A percentile compares a stretch with the other conserved stretches of the same genome.
These are phyloP conservation scores for Emmonsiellopsis sp. DNA, from an alignment of 2,329 filamentous ascomycete species.

Conservation along the genomic window DNA sequence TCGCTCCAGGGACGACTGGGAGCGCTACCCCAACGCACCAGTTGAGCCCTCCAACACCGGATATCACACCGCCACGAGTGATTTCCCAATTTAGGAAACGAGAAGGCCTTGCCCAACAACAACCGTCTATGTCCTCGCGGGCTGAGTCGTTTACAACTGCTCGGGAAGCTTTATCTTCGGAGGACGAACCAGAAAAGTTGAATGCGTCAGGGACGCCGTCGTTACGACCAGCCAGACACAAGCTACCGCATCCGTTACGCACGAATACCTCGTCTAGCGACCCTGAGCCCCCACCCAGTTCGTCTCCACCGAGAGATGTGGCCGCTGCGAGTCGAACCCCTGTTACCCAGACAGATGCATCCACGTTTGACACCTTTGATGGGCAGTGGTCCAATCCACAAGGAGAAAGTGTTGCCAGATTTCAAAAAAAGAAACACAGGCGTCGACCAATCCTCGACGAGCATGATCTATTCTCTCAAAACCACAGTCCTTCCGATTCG, in stretches of 20 bases:
- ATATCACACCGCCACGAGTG: conserved; percentile 59
- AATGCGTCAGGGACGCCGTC: conserved; percentile 16
- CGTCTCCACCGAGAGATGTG: neutral
- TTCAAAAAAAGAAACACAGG: neutral
- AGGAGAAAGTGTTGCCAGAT: conserved; percentile 15
- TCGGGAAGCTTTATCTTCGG: conserved; percentile 54
- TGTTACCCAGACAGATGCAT: neutral
- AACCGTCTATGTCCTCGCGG: conserved; percentile 48
- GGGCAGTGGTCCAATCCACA: conserved; percentile 45
- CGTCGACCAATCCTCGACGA: conserved; percentile 3
- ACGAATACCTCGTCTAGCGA: conserved; percentile 15
- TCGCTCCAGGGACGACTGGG: conserved; percentile 8
- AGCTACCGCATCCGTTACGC: conserved; percentile 11
- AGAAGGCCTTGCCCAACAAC: conserved; percentile 39
- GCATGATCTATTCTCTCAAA: neutral
- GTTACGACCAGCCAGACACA: conserved; percentile 14
- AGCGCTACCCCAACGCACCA: conserved; percentile 54
- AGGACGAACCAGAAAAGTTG: conserved; percentile 44
- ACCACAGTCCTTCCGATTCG: neutral
- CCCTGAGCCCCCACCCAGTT: conserved; percentile 22
- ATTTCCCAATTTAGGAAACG: conserved; percentile 20
- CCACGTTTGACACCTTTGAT: conserved; percentile 48
- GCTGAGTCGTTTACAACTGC: conserved; percentile 67
- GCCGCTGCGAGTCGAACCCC: neutral
- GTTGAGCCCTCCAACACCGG: conserved; percentile 63